Evolutionary conservation across 1,139 yeast genomes (phyloP).

Genomic region (Yamadazyma diospyri): DNA sequence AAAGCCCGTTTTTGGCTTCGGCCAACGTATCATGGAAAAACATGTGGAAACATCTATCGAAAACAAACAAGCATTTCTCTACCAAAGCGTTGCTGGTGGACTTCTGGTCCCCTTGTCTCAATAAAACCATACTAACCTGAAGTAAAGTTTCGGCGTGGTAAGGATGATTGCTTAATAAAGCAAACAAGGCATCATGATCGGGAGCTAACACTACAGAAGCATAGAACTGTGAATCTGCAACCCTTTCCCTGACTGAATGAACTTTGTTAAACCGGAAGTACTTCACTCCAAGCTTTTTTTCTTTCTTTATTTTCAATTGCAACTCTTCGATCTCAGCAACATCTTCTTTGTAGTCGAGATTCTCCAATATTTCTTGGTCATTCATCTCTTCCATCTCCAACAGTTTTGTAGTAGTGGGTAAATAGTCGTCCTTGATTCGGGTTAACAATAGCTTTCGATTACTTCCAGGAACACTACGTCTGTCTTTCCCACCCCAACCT

Average conservation of each 20-base stretch:
- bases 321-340: conserved; percentile 23
- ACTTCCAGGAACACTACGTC: conserved; percentile 69
- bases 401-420: conserved; percentile 67
- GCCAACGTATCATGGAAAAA: conserved; percentile 42
- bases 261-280: conserved; percentile 52
- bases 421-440: conserved; percentile 76
- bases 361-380: conserved; percentile 34
- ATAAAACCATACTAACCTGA: conserved; percentile 72
- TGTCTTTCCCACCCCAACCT: conserved; percentile 84
- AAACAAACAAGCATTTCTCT: conserved; percentile 74
- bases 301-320: conserved; percentile 39
- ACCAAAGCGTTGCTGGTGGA: conserved; percentile 66
- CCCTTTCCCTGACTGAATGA: conserved; percentile 36
- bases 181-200: conserved; percentile 65
- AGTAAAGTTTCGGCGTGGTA: conserved; percentile 77
- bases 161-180: conserved; percentile 55
- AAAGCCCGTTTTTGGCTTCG: conserved; percentile 54
- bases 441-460: conserved; percentile 64
- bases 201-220: conserved; percentile 67
- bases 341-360: conserved; percentile 39
- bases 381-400: conserved; percentile 57
- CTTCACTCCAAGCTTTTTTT: conserved; percentile 46
- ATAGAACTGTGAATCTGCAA: conserved; percentile 59
- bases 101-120: conserved; percentile 73
- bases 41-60: conserved; percentile 56